Conservation (phyloP, 352 stramenopile genomes). For the Globisporangium cederbergense region DNA sequence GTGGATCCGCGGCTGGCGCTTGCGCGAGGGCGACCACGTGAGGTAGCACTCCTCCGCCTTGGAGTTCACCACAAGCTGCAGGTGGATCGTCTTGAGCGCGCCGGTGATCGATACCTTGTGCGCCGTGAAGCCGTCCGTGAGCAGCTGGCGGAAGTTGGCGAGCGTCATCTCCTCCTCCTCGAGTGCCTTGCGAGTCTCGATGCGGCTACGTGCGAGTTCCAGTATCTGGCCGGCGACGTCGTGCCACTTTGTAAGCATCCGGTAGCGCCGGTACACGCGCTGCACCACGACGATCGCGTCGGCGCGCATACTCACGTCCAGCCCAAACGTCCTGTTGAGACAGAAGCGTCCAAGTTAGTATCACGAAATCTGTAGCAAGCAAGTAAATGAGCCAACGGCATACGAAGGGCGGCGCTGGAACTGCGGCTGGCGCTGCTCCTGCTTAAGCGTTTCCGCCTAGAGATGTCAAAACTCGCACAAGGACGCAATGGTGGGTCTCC, state of each 20-base stretch:
- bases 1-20: slow-evolving; percentile 56
- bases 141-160: slow-evolving; percentile 45
- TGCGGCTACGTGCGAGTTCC: slow-evolving; percentile 32
- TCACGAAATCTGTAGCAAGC: background rate
- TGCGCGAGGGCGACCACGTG: slow-evolving; percentile 70
- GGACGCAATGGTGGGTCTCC: slow-evolving; percentile 1
- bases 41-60: slow-evolving; percentile 57
- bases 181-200: slow-evolving; percentile 20
- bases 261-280: slow-evolving; percentile 43
- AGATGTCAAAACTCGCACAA: background rate
- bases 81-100: slow-evolving; percentile 57
- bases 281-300: slow-evolving; percentile 26
- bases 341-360: background rate
- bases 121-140: slow-evolving; percentile 50
- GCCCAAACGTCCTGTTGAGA: slow-evolving; percentile 16
- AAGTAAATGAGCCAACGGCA: background rate
- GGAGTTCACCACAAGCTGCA: slow-evolving; percentile 45
- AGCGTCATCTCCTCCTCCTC: slow-evolving; percentile 46
- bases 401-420: slow-evolving; percentile 31
- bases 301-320: slow-evolving; percentile 18
- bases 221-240: slow-evolving; percentile 34
- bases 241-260: slow-evolving; percentile 37
- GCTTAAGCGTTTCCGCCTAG: slow-evolving; percentile 35
- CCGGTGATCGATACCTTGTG: slow-evolving; percentile 73
- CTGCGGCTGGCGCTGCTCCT: slow-evolving; percentile 34